Conservation (phyloP, 2,329 filamentous ascomycete species). For the Colletotrichum eremochloae region DNA sequence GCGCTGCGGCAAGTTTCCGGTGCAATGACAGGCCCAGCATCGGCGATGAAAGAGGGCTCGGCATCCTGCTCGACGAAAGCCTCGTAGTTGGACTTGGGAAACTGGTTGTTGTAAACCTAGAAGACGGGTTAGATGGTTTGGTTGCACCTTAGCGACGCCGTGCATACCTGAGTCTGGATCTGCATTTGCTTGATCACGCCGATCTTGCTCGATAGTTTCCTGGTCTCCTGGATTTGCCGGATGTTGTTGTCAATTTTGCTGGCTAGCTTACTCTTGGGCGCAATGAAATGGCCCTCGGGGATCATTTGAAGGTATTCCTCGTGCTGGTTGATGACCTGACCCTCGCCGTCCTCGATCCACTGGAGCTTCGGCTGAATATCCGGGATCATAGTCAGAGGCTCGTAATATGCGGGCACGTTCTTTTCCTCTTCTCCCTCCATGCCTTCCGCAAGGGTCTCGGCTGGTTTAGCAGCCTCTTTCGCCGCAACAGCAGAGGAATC, state of each 20-base stretch:
- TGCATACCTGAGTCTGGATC: conserved; percentile 87
- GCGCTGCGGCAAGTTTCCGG: conserved; percentile 85
- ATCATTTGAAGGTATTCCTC: conserved; percentile 87
- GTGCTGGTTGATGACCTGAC: conserved; percentile 87
- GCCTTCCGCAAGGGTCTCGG: conserved; percentile 91
- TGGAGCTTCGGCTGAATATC: conserved; percentile 83
- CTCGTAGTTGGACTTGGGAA: conserved; percentile 93
- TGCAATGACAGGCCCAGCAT: conserved; percentile 89
- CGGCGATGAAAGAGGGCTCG: conserved; percentile 88
- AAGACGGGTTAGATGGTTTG: conserved; percentile 11
- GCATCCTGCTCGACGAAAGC: conserved; percentile 90
- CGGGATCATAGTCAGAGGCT: conserved; percentile 86
- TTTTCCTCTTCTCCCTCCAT: conserved; percentile 90
- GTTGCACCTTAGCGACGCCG: background rate
- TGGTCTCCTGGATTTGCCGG: conserved; percentile 94
- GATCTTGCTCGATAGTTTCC: conserved; percentile 96
- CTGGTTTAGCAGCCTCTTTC: conserved; percentile 62
- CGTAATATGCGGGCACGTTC: conserved; percentile 94
- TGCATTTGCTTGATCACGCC: conserved; percentile 99
- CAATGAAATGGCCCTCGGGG: conserved; percentile 79
- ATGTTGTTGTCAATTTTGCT: conserved; percentile 92
- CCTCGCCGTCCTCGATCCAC: conserved; percentile 92
- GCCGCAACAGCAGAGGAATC: conserved; percentile 63
- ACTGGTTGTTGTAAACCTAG: conserved; percentile 96
- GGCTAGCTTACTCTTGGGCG: conserved; percentile 80